Percentiles rank a stretch among this genome's conserved stretches.
Evolutionary conservation across 495 filamentous ascomycete genomes (phyloP).

Genomic region (Aspergillus diversus): DNA sequence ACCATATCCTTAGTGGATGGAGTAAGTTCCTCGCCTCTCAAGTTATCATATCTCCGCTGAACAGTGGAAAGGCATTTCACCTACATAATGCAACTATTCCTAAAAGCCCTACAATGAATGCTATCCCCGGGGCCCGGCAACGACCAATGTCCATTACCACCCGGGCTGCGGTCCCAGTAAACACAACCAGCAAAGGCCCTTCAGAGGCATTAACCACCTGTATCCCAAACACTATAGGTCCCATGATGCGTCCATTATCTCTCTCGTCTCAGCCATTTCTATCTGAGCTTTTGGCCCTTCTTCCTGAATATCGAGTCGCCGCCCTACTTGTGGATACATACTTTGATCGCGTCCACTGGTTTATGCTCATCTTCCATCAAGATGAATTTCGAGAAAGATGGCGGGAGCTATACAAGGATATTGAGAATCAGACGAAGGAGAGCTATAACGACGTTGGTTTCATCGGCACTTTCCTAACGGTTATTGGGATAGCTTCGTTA

Average conservation of each 20-base stretch:
- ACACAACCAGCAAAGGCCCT: background rate
- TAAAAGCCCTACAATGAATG: conserved; percentile 21
- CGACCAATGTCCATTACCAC: background rate
- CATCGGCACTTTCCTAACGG: conserved; percentile 33
- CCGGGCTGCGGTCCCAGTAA: background rate
- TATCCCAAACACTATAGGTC: background rate
- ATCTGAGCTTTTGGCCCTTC: conserved; percentile 20
- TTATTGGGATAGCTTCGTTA: conserved; percentile 36
- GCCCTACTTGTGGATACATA: conserved; percentile 40
- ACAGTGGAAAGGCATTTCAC: conserved; percentile 28
- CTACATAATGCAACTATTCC: conserved; percentile 27
- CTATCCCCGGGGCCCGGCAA: conserved; percentile 29
- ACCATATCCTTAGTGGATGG: conserved; percentile 35
- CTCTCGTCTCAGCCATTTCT: conserved; percentile 3
- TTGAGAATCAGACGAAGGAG: background rate
- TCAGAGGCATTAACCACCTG: background rate
- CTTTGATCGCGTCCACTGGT: conserved; percentile 45
- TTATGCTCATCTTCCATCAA: conserved; percentile 43
- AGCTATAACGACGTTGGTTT: conserved; percentile 22
- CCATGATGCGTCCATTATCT: background rate
- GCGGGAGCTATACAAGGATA: conserved; percentile 26
- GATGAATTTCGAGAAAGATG: conserved; percentile 38
- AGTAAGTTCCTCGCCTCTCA: conserved; percentile 14
- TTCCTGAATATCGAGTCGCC: conserved; percentile 30
- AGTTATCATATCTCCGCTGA: background rate